Percentiles rank a stretch among this genome's conserved stretches.
Conservation (phyloP, 2,329 filamentous ascomycete genomes). For the Pseudogymnoascus pannorum region DNA sequence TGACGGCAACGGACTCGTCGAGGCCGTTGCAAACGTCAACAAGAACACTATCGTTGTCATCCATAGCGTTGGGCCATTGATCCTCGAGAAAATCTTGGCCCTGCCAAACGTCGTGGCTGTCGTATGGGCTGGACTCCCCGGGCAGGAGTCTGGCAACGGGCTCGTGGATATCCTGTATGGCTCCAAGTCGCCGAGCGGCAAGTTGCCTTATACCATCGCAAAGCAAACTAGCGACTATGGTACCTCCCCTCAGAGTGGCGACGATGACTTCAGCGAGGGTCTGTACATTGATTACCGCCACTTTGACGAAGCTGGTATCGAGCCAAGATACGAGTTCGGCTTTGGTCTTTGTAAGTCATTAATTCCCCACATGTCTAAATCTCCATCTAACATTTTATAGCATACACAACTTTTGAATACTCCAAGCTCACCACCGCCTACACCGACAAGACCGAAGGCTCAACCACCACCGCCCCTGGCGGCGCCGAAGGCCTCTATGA, state of each 20-base stretch:
- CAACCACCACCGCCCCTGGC: slow-evolving; percentile 28
- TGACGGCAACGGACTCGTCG: slow-evolving; percentile 38
- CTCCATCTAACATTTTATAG: not conserved
- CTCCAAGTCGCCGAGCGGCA: slow-evolving; percentile 42
- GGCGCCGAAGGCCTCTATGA: slow-evolving; percentile 57
- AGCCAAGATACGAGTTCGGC: slow-evolving; percentile 33
- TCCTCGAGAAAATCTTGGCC: slow-evolving; percentile 53
- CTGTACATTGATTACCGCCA: slow-evolving; percentile 46
- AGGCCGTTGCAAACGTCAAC: slow-evolving; percentile 49
- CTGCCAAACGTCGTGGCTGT: slow-evolving; percentile 57
- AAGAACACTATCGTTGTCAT: slow-evolving; percentile 57
- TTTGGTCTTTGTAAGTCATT: slow-evolving; percentile 38
- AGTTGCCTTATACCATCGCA: slow-evolving; percentile 53
- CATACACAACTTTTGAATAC: slow-evolving; percentile 46
- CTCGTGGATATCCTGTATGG: slow-evolving; percentile 57
- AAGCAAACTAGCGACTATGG: slow-evolving; percentile 42
- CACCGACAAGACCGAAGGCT: not conserved
- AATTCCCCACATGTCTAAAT: not conserved
- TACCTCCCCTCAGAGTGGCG: slow-evolving; percentile 14
- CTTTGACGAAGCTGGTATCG: slow-evolving; percentile 37
- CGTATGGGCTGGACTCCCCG: slow-evolving; percentile 51
- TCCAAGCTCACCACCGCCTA: slow-evolving; percentile 13
- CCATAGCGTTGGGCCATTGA: slow-evolving; percentile 53
- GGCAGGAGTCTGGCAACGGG: slow-evolving; percentile 53
- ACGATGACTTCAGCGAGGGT: slow-evolving; percentile 37